Evolutionary conservation across 2,329 filamentous ascomycete species (phyloP).

Genomic region (Phialemonium atrogriseum): DNA sequence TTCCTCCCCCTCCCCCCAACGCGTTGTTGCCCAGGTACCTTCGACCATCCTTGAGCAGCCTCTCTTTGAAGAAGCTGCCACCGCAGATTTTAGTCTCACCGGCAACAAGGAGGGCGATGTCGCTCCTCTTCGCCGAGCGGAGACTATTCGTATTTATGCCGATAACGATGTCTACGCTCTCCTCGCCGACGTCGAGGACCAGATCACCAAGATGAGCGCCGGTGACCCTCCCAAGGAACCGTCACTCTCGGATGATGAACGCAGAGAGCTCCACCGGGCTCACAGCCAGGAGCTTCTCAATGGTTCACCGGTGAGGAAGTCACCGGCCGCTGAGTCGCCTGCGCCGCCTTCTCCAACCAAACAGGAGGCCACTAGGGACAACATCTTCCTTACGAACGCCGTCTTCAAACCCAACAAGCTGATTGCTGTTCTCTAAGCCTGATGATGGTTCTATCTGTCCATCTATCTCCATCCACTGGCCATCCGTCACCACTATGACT

Average conservation of each 20-base stretch:
- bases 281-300: constrained; percentile 44
- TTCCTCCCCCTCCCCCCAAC: constrained; percentile 38
- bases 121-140: constrained; percentile 34
- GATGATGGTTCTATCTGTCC: neutral
- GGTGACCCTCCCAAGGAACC: constrained; percentile 28
- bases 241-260: constrained; percentile 24
- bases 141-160: constrained; percentile 62
- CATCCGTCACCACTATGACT: constrained; percentile 1
- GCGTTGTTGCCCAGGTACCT: constrained; percentile 44
- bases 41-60: constrained; percentile 48
- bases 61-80: constrained; percentile 33
- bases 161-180: constrained; percentile 60
- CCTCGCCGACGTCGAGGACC: constrained; percentile 57
- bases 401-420: constrained; percentile 34
- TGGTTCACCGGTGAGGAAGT: constrained; percentile 22
- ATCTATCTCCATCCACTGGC: neutral
- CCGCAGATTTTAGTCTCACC: neutral
- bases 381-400: constrained; percentile 39
- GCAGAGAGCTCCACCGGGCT: constrained; percentile 35
- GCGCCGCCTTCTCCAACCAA: constrained; percentile 5
- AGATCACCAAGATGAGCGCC: constrained; percentile 41
- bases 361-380: constrained; percentile 9
- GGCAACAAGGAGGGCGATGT: constrained; percentile 7
- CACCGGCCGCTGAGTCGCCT: constrained; percentile 17
- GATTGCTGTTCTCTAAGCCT: neutral